These are phyloP conservation scores for Heterobasidion annosum DNA, from an alignment of 1,284 basidiomycete genomes.

Conservation along the genomic window DNA sequence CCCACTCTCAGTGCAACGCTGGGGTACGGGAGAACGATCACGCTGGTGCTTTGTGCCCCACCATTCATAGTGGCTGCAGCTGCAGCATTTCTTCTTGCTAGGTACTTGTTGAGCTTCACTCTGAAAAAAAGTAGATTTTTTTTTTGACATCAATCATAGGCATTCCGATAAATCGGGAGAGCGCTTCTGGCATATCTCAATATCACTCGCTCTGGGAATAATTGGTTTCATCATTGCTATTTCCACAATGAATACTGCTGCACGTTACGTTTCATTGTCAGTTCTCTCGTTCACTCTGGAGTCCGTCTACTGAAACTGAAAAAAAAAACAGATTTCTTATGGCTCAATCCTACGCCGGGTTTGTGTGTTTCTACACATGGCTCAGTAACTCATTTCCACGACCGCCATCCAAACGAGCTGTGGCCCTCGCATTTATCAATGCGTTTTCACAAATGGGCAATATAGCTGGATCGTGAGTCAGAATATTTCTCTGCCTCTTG, in stretches of 20 bases:
- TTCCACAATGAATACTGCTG: slow-evolving; percentile 53
- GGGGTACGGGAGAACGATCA: slow-evolving; percentile 52
- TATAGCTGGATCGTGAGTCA: slow-evolving; percentile 60
- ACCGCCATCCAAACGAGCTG: slow-evolving; percentile 65
- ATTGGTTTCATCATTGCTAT: slow-evolving; percentile 71
- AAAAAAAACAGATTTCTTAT: slow-evolving; percentile 49
- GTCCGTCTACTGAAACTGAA: not conserved
- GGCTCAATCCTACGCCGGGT: slow-evolving; percentile 65
- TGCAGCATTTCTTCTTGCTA: slow-evolving; percentile 37
- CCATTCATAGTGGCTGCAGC: slow-evolving; percentile 66
- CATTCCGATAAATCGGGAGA: slow-evolving; percentile 67
- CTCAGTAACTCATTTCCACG: slow-evolving; percentile 57
- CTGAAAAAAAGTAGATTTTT: not conserved
- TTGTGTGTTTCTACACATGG: slow-evolving; percentile 66
- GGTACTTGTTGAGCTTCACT: slow-evolving; percentile 19
- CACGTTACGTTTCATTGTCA: slow-evolving; percentile 68
- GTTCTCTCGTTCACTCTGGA: slow-evolving; percentile 12
- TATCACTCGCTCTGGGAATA: slow-evolving; percentile 49
- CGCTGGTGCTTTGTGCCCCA: slow-evolving; percentile 66
- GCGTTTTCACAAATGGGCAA: slow-evolving; percentile 66
- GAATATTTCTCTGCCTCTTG: no score
- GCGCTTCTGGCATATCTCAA: slow-evolving; percentile 55
- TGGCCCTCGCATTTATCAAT: slow-evolving; percentile 66
- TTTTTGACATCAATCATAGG: slow-evolving; percentile 20
- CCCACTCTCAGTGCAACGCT: slow-evolving; percentile 61